These are phyloP conservation scores for Saccharomycopsis vini DNA, from an alignment of 805 yeast genomes.

Conservation along the genomic window DNA sequence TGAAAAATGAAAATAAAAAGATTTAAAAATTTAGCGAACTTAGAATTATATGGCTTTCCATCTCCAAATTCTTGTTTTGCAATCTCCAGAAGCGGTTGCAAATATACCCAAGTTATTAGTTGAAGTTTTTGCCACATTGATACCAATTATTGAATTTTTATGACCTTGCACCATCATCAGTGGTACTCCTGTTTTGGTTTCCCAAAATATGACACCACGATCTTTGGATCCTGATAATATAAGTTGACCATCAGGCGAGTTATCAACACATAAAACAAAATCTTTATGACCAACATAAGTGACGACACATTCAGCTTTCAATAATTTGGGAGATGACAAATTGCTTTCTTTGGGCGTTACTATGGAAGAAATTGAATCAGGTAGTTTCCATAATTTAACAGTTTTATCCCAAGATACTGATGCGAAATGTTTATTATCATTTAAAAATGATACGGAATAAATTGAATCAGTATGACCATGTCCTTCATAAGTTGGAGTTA, in stretches of 20 bases:
- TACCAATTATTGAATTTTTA: conserved; percentile 89
- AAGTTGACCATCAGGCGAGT: conserved; percentile 87
- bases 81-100: conserved; percentile 97
- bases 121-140: conserved; percentile 79
- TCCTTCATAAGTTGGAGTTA: conserved; percentile 84
- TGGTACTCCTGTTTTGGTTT: conserved; percentile 82
- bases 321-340: conserved; percentile 25
- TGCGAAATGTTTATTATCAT: conserved; percentile 84
- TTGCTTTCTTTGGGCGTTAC: conserved; percentile 34
- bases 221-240: conserved; percentile 92
- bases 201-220: conserved; percentile 97
- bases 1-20: neutral
- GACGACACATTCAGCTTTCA: conserved; percentile 54
- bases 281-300: conserved; percentile 95
- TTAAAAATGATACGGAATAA: conserved; percentile 87
- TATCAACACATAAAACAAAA: conserved; percentile 87
- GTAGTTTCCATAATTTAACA: conserved; percentile 90
- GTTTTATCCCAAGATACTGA: conserved; percentile 94
- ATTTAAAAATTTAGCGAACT: neutral
- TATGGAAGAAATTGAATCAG: conserved; percentile 37
- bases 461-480: conserved; percentile 96
- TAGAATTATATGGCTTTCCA: conserved; percentile 22
- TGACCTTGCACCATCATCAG: conserved; percentile 95
- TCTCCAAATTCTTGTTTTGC: conserved; percentile 94
- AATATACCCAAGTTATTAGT: conserved; percentile 68